Percentiles rank a stretch among this genome's conserved stretches.
These are phyloP conservation scores for Hexamita inflata DNA, from an alignment of 208 protist genomes.

Conservation along the genomic window DNA sequence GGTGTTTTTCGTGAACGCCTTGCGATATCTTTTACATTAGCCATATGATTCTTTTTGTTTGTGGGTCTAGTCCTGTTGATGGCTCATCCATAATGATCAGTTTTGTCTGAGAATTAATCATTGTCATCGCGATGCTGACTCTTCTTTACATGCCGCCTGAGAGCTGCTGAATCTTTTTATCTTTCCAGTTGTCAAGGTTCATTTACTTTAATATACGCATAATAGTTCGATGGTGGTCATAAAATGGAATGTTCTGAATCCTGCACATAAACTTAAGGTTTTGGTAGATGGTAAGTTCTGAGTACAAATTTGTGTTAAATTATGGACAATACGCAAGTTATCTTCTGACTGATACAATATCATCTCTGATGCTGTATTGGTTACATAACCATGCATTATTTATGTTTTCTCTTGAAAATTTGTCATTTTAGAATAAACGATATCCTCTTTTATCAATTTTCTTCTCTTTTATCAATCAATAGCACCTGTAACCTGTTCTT, in stretches of 20 bases:
- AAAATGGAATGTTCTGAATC: conserved; percentile 2
- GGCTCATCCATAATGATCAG: conserved; percentile 58
- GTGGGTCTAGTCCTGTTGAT: conserved; percentile 26
- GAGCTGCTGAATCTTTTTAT: conserved; percentile 3
- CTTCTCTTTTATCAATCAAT: background rate
- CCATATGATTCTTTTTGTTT: conserved; percentile 13
- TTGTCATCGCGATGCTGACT: conserved; percentile 55
- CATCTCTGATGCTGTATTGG: background rate
- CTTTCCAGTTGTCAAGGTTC: background rate
- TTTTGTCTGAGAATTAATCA: conserved; percentile 49
- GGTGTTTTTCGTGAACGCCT: no score
- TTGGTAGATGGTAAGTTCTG: background rate
- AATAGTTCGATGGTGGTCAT: background rate
- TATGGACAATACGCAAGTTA: background rate
- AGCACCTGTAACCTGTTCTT: no score
- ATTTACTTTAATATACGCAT: background rate
- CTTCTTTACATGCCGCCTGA: conserved; percentile 57
- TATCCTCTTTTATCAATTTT: background rate
- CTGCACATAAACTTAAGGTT: conserved; percentile 1
- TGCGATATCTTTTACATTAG: background rate
- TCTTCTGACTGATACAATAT: background rate
- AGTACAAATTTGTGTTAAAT: conserved; percentile 4
- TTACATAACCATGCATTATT: background rate
- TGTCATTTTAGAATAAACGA: background rate
- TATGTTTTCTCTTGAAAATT: background rate